These are phyloP conservation scores for Malassezia vespertilionis DNA, from an alignment of 1,284 basidiomycete genomes.

Conservation along the genomic window DNA sequence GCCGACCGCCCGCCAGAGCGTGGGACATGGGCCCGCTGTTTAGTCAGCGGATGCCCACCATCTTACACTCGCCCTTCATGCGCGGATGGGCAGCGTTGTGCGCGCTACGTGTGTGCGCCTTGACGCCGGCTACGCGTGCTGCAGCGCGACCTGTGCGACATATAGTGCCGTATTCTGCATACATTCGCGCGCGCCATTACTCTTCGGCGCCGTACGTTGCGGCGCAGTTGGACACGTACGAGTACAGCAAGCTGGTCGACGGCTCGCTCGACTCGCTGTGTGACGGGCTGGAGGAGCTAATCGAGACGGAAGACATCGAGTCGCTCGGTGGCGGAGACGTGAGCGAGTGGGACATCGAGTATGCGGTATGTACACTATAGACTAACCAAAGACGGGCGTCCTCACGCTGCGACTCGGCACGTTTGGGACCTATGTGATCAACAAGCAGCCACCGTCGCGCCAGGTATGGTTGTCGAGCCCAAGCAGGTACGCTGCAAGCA, in stretches of 20 bases:
- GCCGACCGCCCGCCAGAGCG: too few species aligned
- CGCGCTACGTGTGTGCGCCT: background rate
- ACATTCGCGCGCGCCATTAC: background rate
- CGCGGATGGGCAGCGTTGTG: background rate
- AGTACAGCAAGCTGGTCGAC: conserved; percentile 71
- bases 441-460: conserved; percentile 97
- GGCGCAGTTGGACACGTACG: conserved; percentile 54
- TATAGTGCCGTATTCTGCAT: background rate
- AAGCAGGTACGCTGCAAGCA: conserved; percentile 23
- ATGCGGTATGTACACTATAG: conserved; percentile 59
- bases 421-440: conserved; percentile 93
- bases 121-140: background rate
- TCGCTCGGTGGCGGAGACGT: conserved; percentile 17
- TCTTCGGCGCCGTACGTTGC: background rate
- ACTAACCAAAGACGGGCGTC: conserved; percentile 62
- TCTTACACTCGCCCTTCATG: too few species aligned
- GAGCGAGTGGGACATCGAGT: conserved; percentile 71
- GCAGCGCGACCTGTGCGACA: background rate
- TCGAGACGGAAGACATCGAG: conserved; percentile 55
- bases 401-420: conserved; percentile 71
- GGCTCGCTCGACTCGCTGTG: conserved; percentile 69
- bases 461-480: conserved; percentile 98
- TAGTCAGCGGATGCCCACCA: too few species aligned
- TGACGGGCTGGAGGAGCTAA: conserved; percentile 64
- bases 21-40: too few species aligned